Evolutionary conservation across 768 basidiomycete species (phyloP).

Genomic region (Fomitopsis pulvina): DNA sequence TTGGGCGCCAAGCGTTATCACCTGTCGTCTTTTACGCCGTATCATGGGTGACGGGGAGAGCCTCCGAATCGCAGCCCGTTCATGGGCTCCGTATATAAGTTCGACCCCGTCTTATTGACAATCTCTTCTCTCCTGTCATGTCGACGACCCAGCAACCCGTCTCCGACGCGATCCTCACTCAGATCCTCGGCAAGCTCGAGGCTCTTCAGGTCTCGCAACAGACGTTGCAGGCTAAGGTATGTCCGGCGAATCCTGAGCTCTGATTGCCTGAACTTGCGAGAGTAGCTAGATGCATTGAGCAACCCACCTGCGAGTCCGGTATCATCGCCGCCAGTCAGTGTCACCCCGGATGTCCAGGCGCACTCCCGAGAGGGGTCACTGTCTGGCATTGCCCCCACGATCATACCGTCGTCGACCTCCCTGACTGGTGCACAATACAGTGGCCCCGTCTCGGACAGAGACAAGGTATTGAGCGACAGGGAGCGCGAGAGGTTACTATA

Average conservation of each 20-base stretch:
- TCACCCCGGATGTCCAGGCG: slow-evolving; percentile 24
- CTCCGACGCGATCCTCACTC: slow-evolving; percentile 53
- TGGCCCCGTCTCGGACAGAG: slow-evolving; percentile 8
- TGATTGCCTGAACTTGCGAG: neutral
- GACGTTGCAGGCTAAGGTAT: slow-evolving; percentile 72
- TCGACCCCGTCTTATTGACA: neutral
- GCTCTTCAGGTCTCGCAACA: slow-evolving; percentile 71
- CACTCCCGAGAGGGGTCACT: slow-evolving; percentile 21
- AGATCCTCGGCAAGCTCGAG: slow-evolving; percentile 69
- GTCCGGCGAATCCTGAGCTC: slow-evolving; percentile 1
- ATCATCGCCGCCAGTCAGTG: slow-evolving; percentile 25
- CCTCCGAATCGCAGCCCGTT: neutral
- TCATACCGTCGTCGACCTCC: slow-evolving; percentile 22
- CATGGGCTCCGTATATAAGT: slow-evolving; percentile 6
- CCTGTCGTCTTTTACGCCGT: neutral
- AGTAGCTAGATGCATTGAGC: slow-evolving; percentile 47
- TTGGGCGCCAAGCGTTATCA: neutral
- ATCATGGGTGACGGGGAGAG: neutral
- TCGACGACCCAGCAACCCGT: slow-evolving; percentile 7
- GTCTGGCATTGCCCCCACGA: slow-evolving; percentile 20
- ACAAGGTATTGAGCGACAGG: slow-evolving; percentile 35
- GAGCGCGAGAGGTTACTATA: slow-evolving; percentile 74
- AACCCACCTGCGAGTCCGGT: slow-evolving; percentile 17
- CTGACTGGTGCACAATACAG: slow-evolving; percentile 5
- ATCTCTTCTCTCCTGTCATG: neutral